Percentiles rank a stretch among this genome's conserved stretches.
Conservation (phyloP, 2,329 filamentous ascomycete species). For the Torrubiella hemipterigena region DNA sequence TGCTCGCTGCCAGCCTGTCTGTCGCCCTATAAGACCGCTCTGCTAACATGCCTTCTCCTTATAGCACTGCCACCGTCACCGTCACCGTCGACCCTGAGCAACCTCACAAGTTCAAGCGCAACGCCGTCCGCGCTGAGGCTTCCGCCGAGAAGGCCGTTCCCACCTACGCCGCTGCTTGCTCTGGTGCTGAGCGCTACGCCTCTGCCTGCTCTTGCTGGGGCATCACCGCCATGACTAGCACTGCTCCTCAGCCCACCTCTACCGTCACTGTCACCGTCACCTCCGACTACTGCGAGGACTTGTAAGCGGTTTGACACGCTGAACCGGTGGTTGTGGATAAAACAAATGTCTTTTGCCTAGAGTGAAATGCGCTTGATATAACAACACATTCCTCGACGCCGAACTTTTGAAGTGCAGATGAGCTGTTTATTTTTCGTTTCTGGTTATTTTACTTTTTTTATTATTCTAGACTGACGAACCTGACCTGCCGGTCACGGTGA, state of each 20-base stretch:
- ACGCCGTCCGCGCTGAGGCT: slow-evolving; percentile 18
- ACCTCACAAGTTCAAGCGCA: slow-evolving; percentile 16
- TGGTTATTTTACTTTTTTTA: too few species aligned
- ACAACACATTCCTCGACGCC: too few species aligned
- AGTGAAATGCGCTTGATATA: too few species aligned
- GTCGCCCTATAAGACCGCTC: not conserved
- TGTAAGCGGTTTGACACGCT: slow-evolving; percentile 11
- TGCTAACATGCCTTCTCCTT: slow-evolving; percentile 1
- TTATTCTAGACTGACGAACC: too few species aligned
- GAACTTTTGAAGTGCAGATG: too few species aligned
- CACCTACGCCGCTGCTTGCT: slow-evolving; percentile 27
- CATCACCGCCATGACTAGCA: slow-evolving; percentile 24
- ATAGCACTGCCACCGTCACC: slow-evolving; percentile 24
- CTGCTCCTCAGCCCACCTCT: slow-evolving; percentile 24
- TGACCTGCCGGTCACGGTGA: too few species aligned
- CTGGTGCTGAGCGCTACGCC: slow-evolving; percentile 20
- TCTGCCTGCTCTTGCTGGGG: slow-evolving; percentile 34
- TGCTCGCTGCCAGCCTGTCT: not conserved
- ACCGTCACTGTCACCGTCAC: slow-evolving; percentile 29
- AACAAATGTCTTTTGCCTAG: too few species aligned
- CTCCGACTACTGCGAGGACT: slow-evolving; percentile 27
- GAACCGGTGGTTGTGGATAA: too few species aligned
- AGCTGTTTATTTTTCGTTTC: too few species aligned
- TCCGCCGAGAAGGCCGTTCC: slow-evolving; percentile 20
- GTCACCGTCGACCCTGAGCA: slow-evolving; percentile 22